phyloP scores from a whole-genome alignment of 768 basidiomycete species.

The Neoboletus brunneissimus region DNA sequence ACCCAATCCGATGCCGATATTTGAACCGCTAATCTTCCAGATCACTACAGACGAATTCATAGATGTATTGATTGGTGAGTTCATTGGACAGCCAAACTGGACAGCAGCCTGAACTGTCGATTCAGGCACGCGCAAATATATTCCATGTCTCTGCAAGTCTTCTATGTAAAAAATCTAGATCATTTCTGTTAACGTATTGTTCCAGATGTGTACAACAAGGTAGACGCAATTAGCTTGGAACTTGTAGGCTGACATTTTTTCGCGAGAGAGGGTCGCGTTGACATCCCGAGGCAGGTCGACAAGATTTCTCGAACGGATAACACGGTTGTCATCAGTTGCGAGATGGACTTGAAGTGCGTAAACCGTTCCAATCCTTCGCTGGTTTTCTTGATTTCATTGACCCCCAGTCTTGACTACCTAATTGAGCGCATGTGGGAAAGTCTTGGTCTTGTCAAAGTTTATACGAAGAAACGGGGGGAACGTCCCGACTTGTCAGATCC shows the following conservation, averaged over 20 bases:
- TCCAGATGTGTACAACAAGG: conserved; percentile 93
- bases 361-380: background rate
- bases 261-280: background rate
- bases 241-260: conserved; percentile 32
- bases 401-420: conserved; percentile 61
- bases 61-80: conserved; percentile 88
- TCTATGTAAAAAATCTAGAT: background rate
- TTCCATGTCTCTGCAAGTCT: conserved; percentile 82
- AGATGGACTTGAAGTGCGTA: conserved; percentile 84
- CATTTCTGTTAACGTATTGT: background rate
- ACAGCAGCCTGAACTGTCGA: background rate
- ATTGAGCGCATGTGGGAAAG: conserved; percentile 79
- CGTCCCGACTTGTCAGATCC: conserved; percentile 92
- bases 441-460: conserved; percentile 82
- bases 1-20: conserved; percentile 4
- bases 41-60: conserved; percentile 97
- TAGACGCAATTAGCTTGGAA: conserved; percentile 84
- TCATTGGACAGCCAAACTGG: background rate
- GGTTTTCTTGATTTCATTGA: conserved; percentile 1
- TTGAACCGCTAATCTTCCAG: conserved; percentile 38
- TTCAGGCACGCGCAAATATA: conserved; percentile 87
- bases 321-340: conserved; percentile 94
- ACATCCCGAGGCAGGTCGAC: conserved; percentile 48
- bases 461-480: conserved; percentile 96
- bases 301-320: conserved; percentile 78